Evolutionary conservation across 2,329 filamentous ascomycete genomes (phyloP), one percentile per base, ranked within the genome.

Genomic region (Sporothrix variecibatus): DNA sequence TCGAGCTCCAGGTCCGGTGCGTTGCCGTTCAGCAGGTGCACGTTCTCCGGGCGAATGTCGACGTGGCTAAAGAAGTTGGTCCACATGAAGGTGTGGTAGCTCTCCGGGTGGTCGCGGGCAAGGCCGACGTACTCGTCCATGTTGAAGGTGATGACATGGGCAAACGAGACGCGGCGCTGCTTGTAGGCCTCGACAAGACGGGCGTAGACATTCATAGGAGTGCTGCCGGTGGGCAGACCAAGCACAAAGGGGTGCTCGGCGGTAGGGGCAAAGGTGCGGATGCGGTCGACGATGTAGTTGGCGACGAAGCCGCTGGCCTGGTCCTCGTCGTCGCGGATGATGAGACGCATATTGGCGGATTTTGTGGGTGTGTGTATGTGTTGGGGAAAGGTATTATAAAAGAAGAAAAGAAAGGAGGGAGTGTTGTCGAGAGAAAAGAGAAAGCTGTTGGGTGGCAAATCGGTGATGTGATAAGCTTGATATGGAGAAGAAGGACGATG

Each of bases 71-170:
- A 94, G 84, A 94, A 93, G 82, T 94, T 87, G 82, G 90, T 90
- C 86, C 93, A 94, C 92, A 94, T 94, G 85, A 94, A 95, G 79
- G 89, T 91, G 84, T 94, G 92, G 82, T 94, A 94, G 80, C 89
- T 92, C 80, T 94, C 90, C 3, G 92, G 91, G 81, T 94, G 92
- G 78, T 92, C 90, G 76, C 90, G 87, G 26, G 92, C 89, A 69
- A 94, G 87, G 67, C 89, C 90, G 76, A 94, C 91, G 80, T 94
- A 94, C 83, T 94, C 92, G 82, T 94, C 92, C 81, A 82, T 82
- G 78, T 82, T 82, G 85, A 94, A 94, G 2, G 92, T 94, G 77
- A 94, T 86, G 78, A 94, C 91, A 90, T 94, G 87, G 78, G 88
- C 88, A 81, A 82, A 82, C 46, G 78, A 78, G 23, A 82, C 81